Base-by-base conservation (phyloP, 2,329 filamentous ascomycete species). In the Ceratocystis lukuohia region DNA sequence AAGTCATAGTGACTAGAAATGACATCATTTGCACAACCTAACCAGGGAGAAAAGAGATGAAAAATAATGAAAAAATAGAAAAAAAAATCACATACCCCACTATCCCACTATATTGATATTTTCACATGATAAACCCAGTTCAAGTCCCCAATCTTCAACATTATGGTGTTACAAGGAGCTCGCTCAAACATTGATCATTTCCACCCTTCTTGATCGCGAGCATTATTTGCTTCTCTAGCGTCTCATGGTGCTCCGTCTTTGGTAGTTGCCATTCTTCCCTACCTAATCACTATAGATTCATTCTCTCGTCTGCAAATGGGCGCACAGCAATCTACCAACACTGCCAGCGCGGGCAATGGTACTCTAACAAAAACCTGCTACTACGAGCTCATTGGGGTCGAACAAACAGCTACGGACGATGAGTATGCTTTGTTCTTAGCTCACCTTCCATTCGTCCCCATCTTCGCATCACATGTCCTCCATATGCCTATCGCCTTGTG, bases 301-400 rank as follows among this genome's bases (percentile, higher is more conserved):
- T 22, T 10, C 65, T 65, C 7, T 20, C n/a, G 15, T n/a, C 17
- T 17, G 15, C 69, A 48, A 50, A 82, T 85, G 82, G 82, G 82
- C 63, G 81, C 80, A 56, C 78, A 82, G 67, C 82, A 84, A 73
- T 85, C 82, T 20, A 77, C 80, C 5, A 72, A 72, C 62, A 74
- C 74, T 46, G 74, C 75, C 30, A 69, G 73, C 67, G 70, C 72
- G 41, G 69, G 62, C 33, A 48, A 22, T 64, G 68, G 70, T 45
- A 65, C 70, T 6, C 69, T 73, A 62, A 88, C 75, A 62, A 92
- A 89, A 76, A 88, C 83, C 45, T 90, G 88, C 74, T 93, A 93
- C 76, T 97, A 97, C 76, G 88, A 94, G 71, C 80, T 96, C 45
- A 82, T 97, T 4, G 85, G 82, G 5, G 79, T 96, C 17, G 84